Percentiles rank a stretch among this genome's conserved stretches.
phyloP scores from a whole-genome alignment of 352 stramenopile genomes.

The Hyphochytrium catenoides region DNA sequence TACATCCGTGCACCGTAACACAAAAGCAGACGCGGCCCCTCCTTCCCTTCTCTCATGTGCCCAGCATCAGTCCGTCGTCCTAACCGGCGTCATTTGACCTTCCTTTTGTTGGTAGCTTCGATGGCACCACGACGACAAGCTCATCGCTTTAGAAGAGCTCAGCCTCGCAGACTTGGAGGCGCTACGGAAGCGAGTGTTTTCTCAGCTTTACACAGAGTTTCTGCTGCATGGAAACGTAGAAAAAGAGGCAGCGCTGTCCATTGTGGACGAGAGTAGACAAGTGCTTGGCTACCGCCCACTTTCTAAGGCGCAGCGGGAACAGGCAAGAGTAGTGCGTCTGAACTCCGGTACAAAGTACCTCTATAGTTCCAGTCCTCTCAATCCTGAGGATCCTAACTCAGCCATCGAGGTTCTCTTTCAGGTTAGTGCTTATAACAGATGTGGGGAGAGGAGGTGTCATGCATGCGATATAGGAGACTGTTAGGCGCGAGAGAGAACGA shows the following conservation, averaged over 20 bases:
- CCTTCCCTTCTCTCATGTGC: no score
- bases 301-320: constrained; percentile 18
- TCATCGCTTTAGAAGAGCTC: constrained; percentile 30
- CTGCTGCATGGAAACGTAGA: constrained; percentile 46
- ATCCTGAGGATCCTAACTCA: constrained; percentile 41
- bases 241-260: constrained; percentile 3
- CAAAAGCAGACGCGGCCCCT: no score
- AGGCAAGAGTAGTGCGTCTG: constrained; percentile 30
- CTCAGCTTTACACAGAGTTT: constrained; percentile 32
- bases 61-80: no score
- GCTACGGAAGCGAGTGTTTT: constrained; percentile 29
- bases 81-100: no score
- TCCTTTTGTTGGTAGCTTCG: no score
- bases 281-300: constrained; percentile 15
- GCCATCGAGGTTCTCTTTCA: constrained; percentile 43
- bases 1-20: no score
- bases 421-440: no score
- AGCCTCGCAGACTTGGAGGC: constrained; percentile 20
- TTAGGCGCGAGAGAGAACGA: no score
- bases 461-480: no score
- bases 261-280: constrained; percentile 21
- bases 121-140: constrained; percentile 62
- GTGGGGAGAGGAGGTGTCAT: no score
- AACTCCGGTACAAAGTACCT: constrained; percentile 19
- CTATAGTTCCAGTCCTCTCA: constrained; percentile 27